A percentile compares a stretch with the other conserved stretches of the same genome.
These are phyloP conservation scores for Tetrapisispora namnaoensis DNA, from an alignment of 805 yeast species.

Conservation along the genomic window DNA sequence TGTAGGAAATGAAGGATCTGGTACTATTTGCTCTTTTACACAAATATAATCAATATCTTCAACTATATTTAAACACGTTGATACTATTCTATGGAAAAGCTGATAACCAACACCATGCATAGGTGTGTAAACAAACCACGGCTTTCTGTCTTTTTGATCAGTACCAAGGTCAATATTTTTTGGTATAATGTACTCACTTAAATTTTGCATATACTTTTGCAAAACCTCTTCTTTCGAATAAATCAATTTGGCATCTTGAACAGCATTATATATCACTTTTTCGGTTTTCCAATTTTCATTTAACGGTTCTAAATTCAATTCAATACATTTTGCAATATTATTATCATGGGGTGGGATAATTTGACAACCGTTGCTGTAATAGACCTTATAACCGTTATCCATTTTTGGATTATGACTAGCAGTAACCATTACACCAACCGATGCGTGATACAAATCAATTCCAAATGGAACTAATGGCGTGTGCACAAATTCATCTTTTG, in stretches of 20 bases:
- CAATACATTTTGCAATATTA: slow-evolving; percentile 57
- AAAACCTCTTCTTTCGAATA: slow-evolving; percentile 37
- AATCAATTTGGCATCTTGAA: slow-evolving; percentile 23
- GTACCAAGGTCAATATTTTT: not conserved
- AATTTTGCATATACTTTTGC: slow-evolving; percentile 31
- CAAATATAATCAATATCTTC: slow-evolving; percentile 28
- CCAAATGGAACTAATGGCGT: slow-evolving; percentile 93
- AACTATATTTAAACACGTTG: slow-evolving; percentile 28
- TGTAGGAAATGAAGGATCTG: slow-evolving; percentile 82
- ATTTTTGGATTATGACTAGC: slow-evolving; percentile 80
- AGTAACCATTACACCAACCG: slow-evolving; percentile 87
- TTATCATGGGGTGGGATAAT: slow-evolving; percentile 86
- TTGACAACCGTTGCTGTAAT: slow-evolving; percentile 90
- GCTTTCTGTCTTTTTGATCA: slow-evolving; percentile 8
- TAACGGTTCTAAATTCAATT: slow-evolving; percentile 54
- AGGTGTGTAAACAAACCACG: slow-evolving; percentile 73
- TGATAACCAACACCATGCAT: slow-evolving; percentile 91
- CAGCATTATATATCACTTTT: slow-evolving; percentile 28
- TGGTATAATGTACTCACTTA: slow-evolving; percentile 30
- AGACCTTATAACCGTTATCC: slow-evolving; percentile 92
- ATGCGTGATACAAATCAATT: slow-evolving; percentile 50
- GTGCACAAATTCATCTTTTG: slow-evolving; percentile 39
- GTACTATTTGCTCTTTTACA: slow-evolving; percentile 58
- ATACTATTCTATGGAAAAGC: slow-evolving; percentile 35
- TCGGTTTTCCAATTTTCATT: slow-evolving; percentile 39